Percentiles rank a stretch among this genome's conserved stretches.
Evolutionary conservation across 306 rosid species (phyloP).

Genomic region (Phaseolus lunatus): DNA sequence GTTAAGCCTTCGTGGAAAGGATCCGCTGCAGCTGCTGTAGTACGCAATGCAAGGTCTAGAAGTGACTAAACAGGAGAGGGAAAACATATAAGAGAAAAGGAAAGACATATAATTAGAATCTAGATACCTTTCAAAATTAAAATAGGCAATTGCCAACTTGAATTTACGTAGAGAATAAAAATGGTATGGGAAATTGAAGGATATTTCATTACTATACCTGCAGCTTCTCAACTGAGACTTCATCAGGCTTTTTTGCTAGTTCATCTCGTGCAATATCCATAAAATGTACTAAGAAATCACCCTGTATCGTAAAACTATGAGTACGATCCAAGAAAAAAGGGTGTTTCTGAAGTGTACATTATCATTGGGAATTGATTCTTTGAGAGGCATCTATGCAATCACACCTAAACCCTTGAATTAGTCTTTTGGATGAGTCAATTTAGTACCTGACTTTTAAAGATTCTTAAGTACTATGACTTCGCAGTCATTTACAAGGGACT

Average conservation of each 20-base stretch:
- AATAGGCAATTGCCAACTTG: background rate
- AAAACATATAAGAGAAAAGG: background rate
- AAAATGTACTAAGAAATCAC: constrained; percentile 97
- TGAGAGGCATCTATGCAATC: constrained; percentile 4
- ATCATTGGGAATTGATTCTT: constrained; percentile 25
- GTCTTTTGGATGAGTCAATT: background rate
- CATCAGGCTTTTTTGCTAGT: constrained; percentile 86
- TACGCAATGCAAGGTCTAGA: constrained; percentile 95
- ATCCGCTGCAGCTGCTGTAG: constrained; percentile 96
- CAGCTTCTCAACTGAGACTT: constrained; percentile 95
- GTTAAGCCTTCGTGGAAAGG: constrained; percentile 94
- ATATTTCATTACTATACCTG: constrained; percentile 69
- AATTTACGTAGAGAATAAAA: constrained; percentile 22
- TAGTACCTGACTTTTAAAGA: background rate
- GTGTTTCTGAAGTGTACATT: constrained; percentile 5
- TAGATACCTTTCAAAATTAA: constrained; percentile 29
- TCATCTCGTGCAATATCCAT: constrained; percentile 98
- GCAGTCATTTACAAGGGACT: background rate
- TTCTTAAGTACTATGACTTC: background rate
- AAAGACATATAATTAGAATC: constrained; percentile 41
- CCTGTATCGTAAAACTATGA: constrained; percentile 53
- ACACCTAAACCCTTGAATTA: background rate
- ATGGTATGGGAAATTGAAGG: constrained; percentile 20
- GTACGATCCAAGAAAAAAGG: constrained; percentile 26
- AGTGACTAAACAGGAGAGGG: constrained; percentile 64